A percentile compares a stretch with the other conserved stretches of the same genome.
Conservation (phyloP, 352 stramenopile genomes). For the Thalassiosira ordinaria region DNA sequence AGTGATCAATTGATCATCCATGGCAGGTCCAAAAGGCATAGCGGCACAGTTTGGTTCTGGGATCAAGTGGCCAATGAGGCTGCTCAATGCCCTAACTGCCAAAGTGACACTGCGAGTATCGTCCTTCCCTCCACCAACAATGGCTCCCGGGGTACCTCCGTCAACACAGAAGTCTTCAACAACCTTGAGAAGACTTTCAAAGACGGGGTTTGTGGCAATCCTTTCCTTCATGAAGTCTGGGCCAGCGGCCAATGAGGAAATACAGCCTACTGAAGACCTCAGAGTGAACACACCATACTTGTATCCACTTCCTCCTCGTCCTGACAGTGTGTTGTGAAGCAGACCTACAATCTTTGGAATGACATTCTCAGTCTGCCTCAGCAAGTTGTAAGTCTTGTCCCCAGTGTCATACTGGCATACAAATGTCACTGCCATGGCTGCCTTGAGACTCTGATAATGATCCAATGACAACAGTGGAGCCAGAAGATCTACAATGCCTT, state of each 20-base stretch:
- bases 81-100: constrained; percentile 68
- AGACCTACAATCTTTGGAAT: constrained; percentile 86
- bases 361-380: constrained; percentile 86
- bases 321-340: constrained; percentile 84
- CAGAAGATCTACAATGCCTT: constrained; percentile 83
- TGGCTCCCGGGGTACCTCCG: constrained; percentile 78
- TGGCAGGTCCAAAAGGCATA: constrained; percentile 77
- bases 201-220: constrained; percentile 82
- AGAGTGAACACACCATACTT: constrained; percentile 87
- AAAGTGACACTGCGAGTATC: constrained; percentile 78
- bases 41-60: constrained; percentile 69
- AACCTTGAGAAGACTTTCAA: constrained; percentile 81
- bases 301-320: constrained; percentile 83
- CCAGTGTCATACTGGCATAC: constrained; percentile 84
- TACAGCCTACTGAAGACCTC: constrained; percentile 82
- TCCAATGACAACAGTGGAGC: constrained; percentile 82
- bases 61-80: constrained; percentile 81
- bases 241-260: constrained; percentile 76
- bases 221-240: constrained; percentile 87
- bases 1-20: constrained; percentile 80
- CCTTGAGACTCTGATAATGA: constrained; percentile 87
- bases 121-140: constrained; percentile 83
- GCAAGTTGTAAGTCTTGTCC: constrained; percentile 84
- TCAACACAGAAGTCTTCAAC: constrained; percentile 84
- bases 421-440: constrained; percentile 86